A percentile compares a stretch with the other conserved stretches of the same genome.
Evolutionary conservation across 306 rosid genomes (phyloP).

Genomic region (Quercus suber): DNA sequence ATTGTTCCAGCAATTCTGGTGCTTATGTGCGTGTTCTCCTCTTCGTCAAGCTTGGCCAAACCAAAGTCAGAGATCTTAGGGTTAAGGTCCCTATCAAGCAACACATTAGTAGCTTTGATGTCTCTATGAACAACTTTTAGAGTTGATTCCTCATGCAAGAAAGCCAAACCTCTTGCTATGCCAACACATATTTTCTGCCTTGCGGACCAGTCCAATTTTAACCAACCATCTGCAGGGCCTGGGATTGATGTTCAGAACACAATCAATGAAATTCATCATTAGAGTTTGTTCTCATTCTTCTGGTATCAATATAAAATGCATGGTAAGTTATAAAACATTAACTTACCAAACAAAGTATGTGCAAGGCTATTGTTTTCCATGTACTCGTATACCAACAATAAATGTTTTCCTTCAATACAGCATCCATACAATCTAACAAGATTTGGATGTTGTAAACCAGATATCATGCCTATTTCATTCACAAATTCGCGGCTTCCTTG

Average conservation of each 20-base stretch:
- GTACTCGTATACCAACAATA: slow-evolving; percentile 8
- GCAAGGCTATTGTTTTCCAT: slow-evolving; percentile 26
- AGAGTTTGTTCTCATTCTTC: not conserved
- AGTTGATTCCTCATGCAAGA: slow-evolving; percentile 74
- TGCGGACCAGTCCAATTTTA: slow-evolving; percentile 54
- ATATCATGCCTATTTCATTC: slow-evolving; percentile 27
- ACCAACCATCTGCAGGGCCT: slow-evolving; percentile 32
- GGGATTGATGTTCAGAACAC: not conserved
- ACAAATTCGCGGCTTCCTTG: slow-evolving; percentile 28
- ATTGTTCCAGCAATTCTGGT: slow-evolving; percentile 67
- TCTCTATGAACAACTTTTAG: slow-evolving; percentile 76
- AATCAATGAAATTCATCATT: not conserved
- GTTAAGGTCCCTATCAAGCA: slow-evolving; percentile 58
- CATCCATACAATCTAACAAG: slow-evolving; percentile 22
- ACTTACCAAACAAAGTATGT: slow-evolving; percentile 25
- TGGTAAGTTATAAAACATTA: not conserved
- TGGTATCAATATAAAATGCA: not conserved
- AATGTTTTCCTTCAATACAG: slow-evolving; percentile 22
- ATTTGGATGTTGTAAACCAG: slow-evolving; percentile 27
- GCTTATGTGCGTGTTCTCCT: slow-evolving; percentile 68
- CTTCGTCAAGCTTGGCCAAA: slow-evolving; percentile 70
- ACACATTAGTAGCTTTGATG: slow-evolving; percentile 75
- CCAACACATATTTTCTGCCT: slow-evolving; percentile 67
- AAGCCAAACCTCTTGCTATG: slow-evolving; percentile 74
- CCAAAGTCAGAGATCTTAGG: slow-evolving; percentile 87